phyloP scores from a whole-genome alignment of 495 filamentous ascomycete genomes.

The Neurospora sp. region DNA sequence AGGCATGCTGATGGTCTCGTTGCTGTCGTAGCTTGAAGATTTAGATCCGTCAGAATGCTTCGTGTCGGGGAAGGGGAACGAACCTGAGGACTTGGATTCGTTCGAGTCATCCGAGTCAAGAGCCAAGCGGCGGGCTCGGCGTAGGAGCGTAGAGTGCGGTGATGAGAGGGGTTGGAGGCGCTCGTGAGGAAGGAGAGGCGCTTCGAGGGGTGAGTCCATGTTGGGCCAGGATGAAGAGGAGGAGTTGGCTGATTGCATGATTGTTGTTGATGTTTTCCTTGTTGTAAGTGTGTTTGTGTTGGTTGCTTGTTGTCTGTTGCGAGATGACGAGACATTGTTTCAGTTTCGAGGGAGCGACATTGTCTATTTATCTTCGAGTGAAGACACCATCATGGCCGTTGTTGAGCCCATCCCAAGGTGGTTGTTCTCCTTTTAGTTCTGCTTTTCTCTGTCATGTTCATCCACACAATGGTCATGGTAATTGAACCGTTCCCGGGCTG shows the following conservation, averaged over 20 bases:
- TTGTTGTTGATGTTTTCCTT: background rate
- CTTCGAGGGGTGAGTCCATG: background rate
- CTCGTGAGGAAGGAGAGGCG: background rate
- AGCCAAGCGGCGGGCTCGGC: background rate
- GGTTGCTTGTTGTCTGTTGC: background rate
- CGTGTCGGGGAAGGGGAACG: background rate
- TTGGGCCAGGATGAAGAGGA: background rate
- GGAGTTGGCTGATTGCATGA: background rate
- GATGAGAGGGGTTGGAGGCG: background rate
- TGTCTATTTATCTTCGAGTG: background rate
- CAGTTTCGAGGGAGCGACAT: background rate
- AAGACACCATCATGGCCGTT: background rate
- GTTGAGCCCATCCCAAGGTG: background rate
- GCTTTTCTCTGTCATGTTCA: background rate
- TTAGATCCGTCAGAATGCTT: background rate
- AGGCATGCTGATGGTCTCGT: background rate
- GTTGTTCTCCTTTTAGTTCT: background rate
- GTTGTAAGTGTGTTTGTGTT: background rate
- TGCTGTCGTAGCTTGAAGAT: background rate
- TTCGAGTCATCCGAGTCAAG: background rate
- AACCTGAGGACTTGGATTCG: background rate
- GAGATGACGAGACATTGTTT: background rate
- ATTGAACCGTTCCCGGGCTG: background rate
- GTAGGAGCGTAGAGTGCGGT: background rate
- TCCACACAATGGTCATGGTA: background rate